Conservation (phyloP, 2,329 filamentous ascomycete genomes). For the Xylariaceae sp. region DNA sequence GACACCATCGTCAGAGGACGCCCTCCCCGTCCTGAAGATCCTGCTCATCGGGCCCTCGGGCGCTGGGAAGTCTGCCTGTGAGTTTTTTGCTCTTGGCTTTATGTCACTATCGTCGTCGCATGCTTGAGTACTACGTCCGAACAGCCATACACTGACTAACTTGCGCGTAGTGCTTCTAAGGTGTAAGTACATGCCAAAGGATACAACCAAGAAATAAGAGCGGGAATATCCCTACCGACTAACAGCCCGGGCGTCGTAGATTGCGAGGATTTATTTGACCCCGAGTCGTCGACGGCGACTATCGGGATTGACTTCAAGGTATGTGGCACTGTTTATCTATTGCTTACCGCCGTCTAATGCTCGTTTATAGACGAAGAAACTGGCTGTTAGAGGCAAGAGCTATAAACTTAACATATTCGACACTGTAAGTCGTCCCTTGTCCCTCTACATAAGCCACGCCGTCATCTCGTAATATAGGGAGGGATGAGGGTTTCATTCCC, state of each 20-base stretch:
- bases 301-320: slow-evolving; percentile 57
- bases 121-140: too few species aligned
- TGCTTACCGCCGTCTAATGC: neutral
- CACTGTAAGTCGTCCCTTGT: slow-evolving; percentile 36
- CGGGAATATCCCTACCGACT: neutral
- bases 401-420: slow-evolving; percentile 53
- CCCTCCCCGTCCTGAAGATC: slow-evolving; percentile 49
- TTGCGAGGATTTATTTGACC: slow-evolving; percentile 55
- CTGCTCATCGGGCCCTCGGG: slow-evolving; percentile 54
- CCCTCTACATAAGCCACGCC: neutral
- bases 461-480: neutral
- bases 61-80: slow-evolving; percentile 53
- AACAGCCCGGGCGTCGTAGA: slow-evolving; percentile 26
- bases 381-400: slow-evolving; percentile 48
- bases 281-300: slow-evolving; percentile 50
- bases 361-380: slow-evolving; percentile 44
- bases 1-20: slow-evolving; percentile 41
- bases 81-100: slow-evolving; percentile 25
- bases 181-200: slow-evolving; percentile 29
- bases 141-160: neutral
- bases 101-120: neutral
- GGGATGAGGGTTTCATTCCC: too few species aligned
- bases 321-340: slow-evolving; percentile 1
- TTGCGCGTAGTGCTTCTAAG: slow-evolving; percentile 44
- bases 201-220: neutral